phyloP scores from a whole-genome alignment of 495 filamentous ascomycete species.

The Pyronema domesticum region DNA sequence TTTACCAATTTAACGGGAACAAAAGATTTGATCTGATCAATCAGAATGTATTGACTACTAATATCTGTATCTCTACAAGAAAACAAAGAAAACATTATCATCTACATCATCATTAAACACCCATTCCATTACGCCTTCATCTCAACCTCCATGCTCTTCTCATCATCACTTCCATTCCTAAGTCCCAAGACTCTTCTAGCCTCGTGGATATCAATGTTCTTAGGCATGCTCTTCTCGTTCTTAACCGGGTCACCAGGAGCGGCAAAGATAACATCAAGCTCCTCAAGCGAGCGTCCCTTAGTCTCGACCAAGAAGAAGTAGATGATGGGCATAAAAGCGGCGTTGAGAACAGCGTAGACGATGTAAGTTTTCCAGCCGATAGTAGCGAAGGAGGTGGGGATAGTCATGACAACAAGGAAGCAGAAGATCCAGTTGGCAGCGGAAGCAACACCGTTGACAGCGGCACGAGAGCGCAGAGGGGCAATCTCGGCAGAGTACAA shows the following conservation, averaged over 20 bases:
- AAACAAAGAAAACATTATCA: background rate
- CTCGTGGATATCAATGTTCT: background rate
- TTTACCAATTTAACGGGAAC: too few relatives aligned
- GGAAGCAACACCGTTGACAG: slow-evolving; percentile 54
- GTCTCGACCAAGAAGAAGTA: slow-evolving; percentile 70
- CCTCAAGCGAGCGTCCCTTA: slow-evolving; percentile 52
- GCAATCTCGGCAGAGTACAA: slow-evolving; percentile 61
- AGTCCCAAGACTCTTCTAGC: background rate
- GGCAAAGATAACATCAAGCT: slow-evolving; percentile 54
- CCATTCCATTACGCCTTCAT: background rate
- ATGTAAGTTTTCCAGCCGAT: slow-evolving; percentile 59
- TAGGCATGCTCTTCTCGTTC: background rate
- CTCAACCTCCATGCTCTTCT: background rate
- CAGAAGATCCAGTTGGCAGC: slow-evolving; percentile 42
- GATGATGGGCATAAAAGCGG: slow-evolving; percentile 47
- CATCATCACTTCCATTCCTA: background rate
- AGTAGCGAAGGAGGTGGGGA: slow-evolving; percentile 47
- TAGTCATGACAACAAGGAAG: slow-evolving; percentile 50
- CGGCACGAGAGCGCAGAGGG: slow-evolving; percentile 52
- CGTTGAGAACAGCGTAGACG: slow-evolving; percentile 60
- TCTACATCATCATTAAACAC: background rate
- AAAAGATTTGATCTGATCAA: background rate
- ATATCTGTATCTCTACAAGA: background rate
- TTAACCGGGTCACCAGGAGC: background rate
- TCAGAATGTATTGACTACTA: background rate